These are phyloP conservation scores for Rhizophlyctis rosea DNA, from an alignment of 192 early-diverging fungal genomes.

Conservation along the genomic window DNA sequence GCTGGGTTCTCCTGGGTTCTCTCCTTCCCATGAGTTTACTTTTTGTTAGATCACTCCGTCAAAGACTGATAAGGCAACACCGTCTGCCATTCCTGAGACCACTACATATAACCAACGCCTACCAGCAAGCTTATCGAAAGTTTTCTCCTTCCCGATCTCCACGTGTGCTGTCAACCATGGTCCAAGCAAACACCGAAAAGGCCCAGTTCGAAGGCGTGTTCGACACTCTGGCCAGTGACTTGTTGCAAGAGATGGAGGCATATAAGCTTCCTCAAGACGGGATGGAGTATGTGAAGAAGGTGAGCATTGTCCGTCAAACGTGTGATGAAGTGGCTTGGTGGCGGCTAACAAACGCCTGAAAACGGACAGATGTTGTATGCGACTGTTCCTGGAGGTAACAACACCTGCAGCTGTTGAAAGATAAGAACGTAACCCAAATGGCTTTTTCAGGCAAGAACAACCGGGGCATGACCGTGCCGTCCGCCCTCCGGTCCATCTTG, in stretches of 20 bases:
- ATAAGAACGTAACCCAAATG: neutral
- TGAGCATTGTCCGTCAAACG: conserved; percentile 6
- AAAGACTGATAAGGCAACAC: no score
- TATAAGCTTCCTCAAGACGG: conserved; percentile 66
- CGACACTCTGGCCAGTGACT: conserved; percentile 68
- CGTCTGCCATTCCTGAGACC: no score
- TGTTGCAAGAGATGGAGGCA: conserved; percentile 66
- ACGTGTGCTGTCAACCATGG: neutral
- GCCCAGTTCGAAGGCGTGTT: conserved; percentile 70
- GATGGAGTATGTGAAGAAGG: conserved; percentile 43
- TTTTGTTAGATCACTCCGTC: no score
- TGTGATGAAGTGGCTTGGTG: neutral
- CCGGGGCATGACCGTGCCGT: conserved; percentile 93
- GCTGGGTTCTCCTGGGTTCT: no score
- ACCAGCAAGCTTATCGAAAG: no score
- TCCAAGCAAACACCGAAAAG: conserved; percentile 20
- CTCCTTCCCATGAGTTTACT: no score
- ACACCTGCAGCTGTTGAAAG: conserved; percentile 2
- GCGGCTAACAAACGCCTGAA: neutral
- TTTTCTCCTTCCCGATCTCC: no score
- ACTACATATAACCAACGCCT: no score
- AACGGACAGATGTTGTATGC: conserved; percentile 46
- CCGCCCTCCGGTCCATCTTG: conserved; percentile 79
- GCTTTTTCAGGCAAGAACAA: conserved; percentile 82
- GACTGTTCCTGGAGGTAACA: conserved; percentile 58